phyloP scores from a whole-genome alignment of 106 monocot genomes.

The Dendrobium huoshanense region DNA sequence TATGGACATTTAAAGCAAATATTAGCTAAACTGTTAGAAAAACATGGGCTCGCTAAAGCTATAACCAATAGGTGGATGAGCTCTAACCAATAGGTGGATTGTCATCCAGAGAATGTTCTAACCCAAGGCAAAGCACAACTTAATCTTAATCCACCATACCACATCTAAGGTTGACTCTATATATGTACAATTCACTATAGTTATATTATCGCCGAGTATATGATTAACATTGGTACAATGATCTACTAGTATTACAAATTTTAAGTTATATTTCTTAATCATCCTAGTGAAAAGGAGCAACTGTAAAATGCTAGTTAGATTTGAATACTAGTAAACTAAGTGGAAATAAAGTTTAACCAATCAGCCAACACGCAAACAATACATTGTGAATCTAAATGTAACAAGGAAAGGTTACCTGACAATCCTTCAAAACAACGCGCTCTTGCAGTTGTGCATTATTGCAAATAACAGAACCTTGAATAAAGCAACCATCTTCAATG shows the following conservation, averaged over 20 bases:
- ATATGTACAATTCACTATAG: too few relatives aligned
- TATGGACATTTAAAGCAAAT: too few relatives aligned
- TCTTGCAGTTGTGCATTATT: conserved; percentile 94
- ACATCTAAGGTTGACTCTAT: too few relatives aligned
- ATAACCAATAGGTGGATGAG: too few relatives aligned
- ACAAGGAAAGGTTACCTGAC: conserved; percentile 48
- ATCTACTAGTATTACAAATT: background rate
- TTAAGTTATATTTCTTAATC: background rate
- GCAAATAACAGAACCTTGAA: conserved; percentile 91
- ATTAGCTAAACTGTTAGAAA: too few relatives aligned
- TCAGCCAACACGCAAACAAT: background rate
- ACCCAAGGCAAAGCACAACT: too few relatives aligned
- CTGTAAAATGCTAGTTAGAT: background rate
- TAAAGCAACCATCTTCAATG: conserved; percentile 86
- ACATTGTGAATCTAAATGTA: background rate
- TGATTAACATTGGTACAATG: background rate
- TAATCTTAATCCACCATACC: too few relatives aligned
- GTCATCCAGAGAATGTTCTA: too few relatives aligned
- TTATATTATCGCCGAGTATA: too few relatives aligned
- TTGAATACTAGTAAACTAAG: background rate
- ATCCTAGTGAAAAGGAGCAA: background rate
- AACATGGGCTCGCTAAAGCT: too few relatives aligned
- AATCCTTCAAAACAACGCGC: conserved; percentile 83
- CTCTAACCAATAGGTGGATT: too few relatives aligned
- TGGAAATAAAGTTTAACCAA: background rate